These are phyloP conservation scores for Kokia cookei DNA, from an alignment of 441 rosid species.

Conservation along the genomic window DNA sequence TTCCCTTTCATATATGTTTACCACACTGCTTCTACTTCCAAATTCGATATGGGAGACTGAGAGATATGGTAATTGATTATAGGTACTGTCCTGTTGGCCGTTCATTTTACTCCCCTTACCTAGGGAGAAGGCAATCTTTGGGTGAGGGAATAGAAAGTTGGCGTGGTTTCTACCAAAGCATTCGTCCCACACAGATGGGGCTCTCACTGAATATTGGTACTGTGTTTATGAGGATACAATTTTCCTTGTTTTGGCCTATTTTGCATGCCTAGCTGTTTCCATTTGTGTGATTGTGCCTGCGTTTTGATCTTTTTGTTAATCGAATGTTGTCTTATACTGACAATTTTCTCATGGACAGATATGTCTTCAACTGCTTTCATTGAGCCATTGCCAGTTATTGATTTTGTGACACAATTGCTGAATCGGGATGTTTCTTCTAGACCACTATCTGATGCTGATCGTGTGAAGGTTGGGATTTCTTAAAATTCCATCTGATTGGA, in stretches of 20 bases:
- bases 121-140: slow-evolving; percentile 74
- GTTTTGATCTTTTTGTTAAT: background rate
- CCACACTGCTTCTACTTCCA: background rate
- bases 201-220: slow-evolving; percentile 83
- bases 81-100: slow-evolving; percentile 92
- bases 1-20: slow-evolving; percentile 1
- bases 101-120: slow-evolving; percentile 81
- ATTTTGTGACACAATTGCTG: slow-evolving; percentile 63
- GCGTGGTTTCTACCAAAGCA: slow-evolving; percentile 98
- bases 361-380: slow-evolving; percentile 96
- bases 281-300: background rate
- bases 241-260: background rate
- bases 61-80: slow-evolving; percentile 8
- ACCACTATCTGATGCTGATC: slow-evolving; percentile 83
- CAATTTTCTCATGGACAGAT: slow-evolving; percentile 36
- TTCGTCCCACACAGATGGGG: slow-evolving; percentile 98
- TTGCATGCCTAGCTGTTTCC: background rate
- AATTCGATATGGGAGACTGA: background rate
- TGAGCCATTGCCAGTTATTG: slow-evolving; percentile 79
- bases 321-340: background rate
- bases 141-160: slow-evolving; percentile 97
- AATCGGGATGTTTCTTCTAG: slow-evolving; percentile 61
- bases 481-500: background rate
- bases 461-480: slow-evolving; percentile 61
- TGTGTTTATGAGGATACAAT: background rate